Conservation (phyloP, 805 yeast genomes). For the Ogataea chonburiensis region DNA sequence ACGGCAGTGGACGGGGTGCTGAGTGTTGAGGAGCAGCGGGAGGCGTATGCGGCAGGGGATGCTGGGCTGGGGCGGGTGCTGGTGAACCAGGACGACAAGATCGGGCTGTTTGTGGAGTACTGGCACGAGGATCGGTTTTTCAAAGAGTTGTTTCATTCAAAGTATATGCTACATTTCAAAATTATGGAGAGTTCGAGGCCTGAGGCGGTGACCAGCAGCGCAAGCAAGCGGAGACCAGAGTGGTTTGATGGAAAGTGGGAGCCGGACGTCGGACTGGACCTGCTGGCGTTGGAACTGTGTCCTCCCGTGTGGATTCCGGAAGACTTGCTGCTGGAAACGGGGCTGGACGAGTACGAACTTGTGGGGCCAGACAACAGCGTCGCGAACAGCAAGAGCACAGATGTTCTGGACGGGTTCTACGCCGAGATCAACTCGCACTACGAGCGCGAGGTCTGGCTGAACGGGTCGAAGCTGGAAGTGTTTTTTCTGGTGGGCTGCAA, state of each 20-base stretch:
- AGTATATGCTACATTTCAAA: constrained; percentile 34
- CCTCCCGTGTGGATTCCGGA: constrained; percentile 36
- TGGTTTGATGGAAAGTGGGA: constrained; percentile 33
- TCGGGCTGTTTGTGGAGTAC: constrained; percentile 33
- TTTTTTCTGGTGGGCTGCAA: constrained; percentile 30
- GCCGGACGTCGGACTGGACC: constrained; percentile 20
- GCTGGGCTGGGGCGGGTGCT: constrained; percentile 30
- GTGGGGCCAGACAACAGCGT: constrained; percentile 26
- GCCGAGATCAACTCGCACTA: constrained; percentile 16
- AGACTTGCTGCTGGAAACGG: constrained; percentile 26
- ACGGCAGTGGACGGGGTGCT: constrained; percentile 2
- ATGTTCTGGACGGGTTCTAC: constrained; percentile 22
- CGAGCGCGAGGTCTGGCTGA: constrained; percentile 1
- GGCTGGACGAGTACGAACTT: constrained; percentile 26
- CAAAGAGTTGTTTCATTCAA: constrained; percentile 22
- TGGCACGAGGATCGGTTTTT: constrained; percentile 35
- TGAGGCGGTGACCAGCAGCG: constrained; percentile 22
- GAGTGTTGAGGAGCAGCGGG: constrained; percentile 15
- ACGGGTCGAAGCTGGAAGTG: constrained; percentile 11
- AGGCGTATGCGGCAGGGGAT: constrained; percentile 9
- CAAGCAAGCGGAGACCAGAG: constrained; percentile 12
- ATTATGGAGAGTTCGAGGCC: constrained; percentile 26
- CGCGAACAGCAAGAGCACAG: constrained; percentile 18
- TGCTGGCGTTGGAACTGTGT: constrained; percentile 30
- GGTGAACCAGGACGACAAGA: constrained; percentile 30